phyloP scores from a whole-genome alignment of 805 yeast species.

The Gaillardinia entomophila region DNA sequence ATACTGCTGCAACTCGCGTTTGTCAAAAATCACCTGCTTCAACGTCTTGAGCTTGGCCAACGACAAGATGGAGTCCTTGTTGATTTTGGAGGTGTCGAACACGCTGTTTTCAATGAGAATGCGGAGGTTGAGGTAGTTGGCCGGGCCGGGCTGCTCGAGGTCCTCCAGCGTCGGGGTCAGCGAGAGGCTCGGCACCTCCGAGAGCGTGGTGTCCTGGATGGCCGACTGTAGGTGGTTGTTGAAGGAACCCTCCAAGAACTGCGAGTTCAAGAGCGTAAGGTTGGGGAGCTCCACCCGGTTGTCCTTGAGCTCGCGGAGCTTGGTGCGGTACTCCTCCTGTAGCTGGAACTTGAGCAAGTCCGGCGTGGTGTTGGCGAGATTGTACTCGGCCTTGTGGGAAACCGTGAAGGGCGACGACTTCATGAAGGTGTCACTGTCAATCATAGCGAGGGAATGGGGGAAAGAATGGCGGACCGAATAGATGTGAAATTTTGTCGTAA shows the following conservation, averaged over 20 bases:
- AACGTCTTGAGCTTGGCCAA: slow-evolving; percentile 19
- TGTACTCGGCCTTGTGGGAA: slow-evolving; percentile 23
- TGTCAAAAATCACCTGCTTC: slow-evolving; percentile 23
- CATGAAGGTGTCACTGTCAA: slow-evolving; percentile 30
- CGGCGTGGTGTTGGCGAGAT: slow-evolving; percentile 34
- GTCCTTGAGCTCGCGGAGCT: slow-evolving; percentile 10
- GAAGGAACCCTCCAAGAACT: slow-evolving; percentile 24
- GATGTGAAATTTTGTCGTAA: too few species aligned
- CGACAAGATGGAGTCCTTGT: slow-evolving; percentile 28
- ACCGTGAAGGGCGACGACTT: slow-evolving; percentile 33
- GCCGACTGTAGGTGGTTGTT: slow-evolving; percentile 27
- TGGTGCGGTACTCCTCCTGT: slow-evolving; percentile 31
- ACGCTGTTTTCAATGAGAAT: slow-evolving; percentile 41
- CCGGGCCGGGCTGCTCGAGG: slow-evolving; percentile 13
- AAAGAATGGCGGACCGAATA: slow-evolving; percentile 8
- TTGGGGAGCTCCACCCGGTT: slow-evolving; percentile 7
- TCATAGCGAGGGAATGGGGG: slow-evolving; percentile 18
- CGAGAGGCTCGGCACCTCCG: slow-evolving; percentile 6
- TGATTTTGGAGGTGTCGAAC: slow-evolving; percentile 32
- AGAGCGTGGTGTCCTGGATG: slow-evolving; percentile 12
- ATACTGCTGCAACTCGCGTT: slow-evolving; percentile 24
- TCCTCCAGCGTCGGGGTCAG: slow-evolving; percentile 15
- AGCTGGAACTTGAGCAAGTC: slow-evolving; percentile 39
- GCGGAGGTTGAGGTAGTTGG: slow-evolving; percentile 33
- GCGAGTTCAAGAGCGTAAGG: slow-evolving; percentile 12